Evolutionary conservation across 768 basidiomycete species (phyloP), one percentile per base, ranked within the genome.

Genomic region (Russula griseocarnosa): DNA sequence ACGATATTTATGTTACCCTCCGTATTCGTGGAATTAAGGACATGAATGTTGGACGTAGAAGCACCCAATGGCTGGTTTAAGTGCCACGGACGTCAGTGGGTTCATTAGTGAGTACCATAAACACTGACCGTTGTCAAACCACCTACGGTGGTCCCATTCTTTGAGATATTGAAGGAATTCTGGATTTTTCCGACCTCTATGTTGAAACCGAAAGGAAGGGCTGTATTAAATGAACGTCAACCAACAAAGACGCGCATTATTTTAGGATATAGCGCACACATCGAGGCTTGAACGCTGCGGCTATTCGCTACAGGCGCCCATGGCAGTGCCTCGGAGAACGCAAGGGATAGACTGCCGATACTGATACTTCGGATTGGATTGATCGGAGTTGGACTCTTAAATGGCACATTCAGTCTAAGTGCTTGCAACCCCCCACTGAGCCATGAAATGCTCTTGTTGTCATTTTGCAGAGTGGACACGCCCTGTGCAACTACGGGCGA

Each of bases 201-300:
- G 30, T 74, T 74, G 72, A 90, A 90, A 11, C 88, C 88, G 65
- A 90, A 90, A 36, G 88, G 88, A 42, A 90, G 74, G 66, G 80
- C 86, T 87, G 63, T n/a, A 9, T 30, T 13, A n/a, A 44, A 30
- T 18, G 38, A 34, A 63, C 38, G 50, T 49, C n/a, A 62, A 32
- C 22, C 34, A 8, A 26, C 22, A 32, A 52, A 13, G 24, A 18
- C n/a, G 11, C 1, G 30, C 30, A 32, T 24, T 2, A n/a, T 53
- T 10, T n/a, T 36, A 9, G 38, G 38, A 40, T 7, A 40, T 40
- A 34, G 71, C 79, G 61, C 73, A 86, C 85, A 71, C 66, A 90
- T 77, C 26, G 72, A 73, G 11, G 87, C 88, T 28, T 80, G 76
- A 20, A 90, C 81, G n/a, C 81, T 78, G 63, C 81, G 78, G 68